phyloP scores from a whole-genome alignment of 202 grass and related monocot species.

The Panicum virgatum region DNA sequence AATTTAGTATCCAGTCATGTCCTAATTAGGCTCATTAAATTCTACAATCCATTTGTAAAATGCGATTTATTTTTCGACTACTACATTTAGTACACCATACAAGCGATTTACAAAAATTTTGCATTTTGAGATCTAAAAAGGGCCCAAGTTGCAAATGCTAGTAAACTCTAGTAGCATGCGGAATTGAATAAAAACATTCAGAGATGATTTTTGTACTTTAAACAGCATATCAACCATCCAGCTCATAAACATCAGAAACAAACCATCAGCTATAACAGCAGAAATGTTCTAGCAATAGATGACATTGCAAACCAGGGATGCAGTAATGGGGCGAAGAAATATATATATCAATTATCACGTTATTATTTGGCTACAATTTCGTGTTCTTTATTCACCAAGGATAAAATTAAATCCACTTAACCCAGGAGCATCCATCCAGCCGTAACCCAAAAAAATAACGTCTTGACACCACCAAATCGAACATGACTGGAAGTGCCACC shows the following conservation, averaged over 20 bases:
- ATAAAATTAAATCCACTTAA: conserved; percentile 38
- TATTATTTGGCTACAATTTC: conserved; percentile 52
- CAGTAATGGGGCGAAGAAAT: neutral
- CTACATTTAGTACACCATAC: too few species aligned
- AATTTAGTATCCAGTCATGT: too few species aligned
- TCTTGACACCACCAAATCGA: conserved; percentile 38
- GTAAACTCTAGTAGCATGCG: neutral
- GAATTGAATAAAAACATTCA: neutral
- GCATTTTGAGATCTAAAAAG: too few species aligned
- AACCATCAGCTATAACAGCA: neutral
- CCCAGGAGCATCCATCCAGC: conserved; percentile 44
- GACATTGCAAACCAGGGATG: neutral
- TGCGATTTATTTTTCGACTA: too few species aligned
- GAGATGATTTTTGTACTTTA: neutral
- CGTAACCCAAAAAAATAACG: conserved; percentile 43
- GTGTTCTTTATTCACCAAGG: conserved; percentile 58
- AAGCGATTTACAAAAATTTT: too few species aligned
- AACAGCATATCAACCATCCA: neutral
- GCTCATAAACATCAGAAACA: neutral
- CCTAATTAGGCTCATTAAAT: too few species aligned
- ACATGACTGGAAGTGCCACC: conserved; percentile 46
- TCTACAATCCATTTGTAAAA: too few species aligned
- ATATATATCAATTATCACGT: conserved; percentile 43
- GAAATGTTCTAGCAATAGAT: neutral
- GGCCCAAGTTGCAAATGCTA: too few species aligned